Evolutionary conservation across 2,329 filamentous ascomycete genomes (phyloP).

Genomic region (Cephalotrichum gorgonifer): DNA sequence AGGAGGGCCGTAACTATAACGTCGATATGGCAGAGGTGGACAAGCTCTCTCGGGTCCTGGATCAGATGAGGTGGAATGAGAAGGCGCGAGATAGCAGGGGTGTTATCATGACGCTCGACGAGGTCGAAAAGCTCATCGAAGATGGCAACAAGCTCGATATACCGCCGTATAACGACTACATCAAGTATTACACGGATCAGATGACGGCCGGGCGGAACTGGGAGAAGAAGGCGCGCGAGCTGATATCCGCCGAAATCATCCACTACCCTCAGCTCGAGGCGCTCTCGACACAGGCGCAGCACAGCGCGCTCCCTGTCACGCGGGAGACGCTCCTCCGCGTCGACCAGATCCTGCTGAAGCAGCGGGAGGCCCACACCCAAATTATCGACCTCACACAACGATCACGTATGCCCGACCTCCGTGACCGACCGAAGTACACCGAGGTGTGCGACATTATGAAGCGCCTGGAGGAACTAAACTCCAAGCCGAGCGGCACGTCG

Average conservation of each 20-base stretch:
- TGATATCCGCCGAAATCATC: constrained; percentile 83
- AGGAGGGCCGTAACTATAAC: constrained; percentile 80
- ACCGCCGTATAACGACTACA: constrained; percentile 67
- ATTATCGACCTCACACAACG: constrained; percentile 74
- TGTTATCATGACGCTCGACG: constrained; percentile 60
- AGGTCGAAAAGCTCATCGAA: constrained; percentile 69
- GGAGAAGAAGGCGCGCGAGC: constrained; percentile 86
- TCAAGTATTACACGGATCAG: constrained; percentile 67
- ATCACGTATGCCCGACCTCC: constrained; percentile 64
- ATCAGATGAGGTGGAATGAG: constrained; percentile 82
- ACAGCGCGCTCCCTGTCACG: constrained; percentile 65
- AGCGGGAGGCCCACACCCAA: constrained; percentile 84
- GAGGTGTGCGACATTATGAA: constrained; percentile 90
- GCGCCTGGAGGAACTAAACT: constrained; percentile 78
- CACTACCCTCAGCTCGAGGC: constrained; percentile 94
- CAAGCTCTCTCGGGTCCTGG: constrained; percentile 65
- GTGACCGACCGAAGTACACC: constrained; percentile 72
- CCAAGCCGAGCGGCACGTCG: constrained; percentile 80
- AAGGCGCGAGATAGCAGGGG: constrained; percentile 57
- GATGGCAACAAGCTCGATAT: constrained; percentile 71
- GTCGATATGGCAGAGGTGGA: constrained; percentile 87
- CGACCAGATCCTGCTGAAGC: constrained; percentile 89
- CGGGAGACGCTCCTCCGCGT: constrained; percentile 70
- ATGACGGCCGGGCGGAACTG: constrained; percentile 69
- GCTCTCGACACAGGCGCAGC: constrained; percentile 69